Evolutionary conservation across 2,329 filamentous ascomycete genomes (phyloP), one percentile per base, ranked within the genome.

Genomic region (Colletotrichum sidae): DNA sequence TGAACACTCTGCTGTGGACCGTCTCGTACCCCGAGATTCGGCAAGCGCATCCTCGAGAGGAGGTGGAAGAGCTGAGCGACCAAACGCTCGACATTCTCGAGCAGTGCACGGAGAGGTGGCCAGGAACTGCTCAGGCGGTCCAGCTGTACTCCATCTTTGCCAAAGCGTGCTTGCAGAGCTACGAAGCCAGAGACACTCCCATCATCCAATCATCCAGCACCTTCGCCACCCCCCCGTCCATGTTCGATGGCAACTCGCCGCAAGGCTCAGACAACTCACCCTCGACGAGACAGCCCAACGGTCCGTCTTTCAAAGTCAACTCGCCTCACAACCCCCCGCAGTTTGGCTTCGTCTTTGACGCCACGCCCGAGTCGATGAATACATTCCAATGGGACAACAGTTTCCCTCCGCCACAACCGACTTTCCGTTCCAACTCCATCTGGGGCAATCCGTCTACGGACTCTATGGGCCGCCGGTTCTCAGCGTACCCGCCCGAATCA

Each of bases 1-100:
- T 98, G 62, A 97, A 97, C 74, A 94, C 93, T 6, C 86, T 97
- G 54, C 85, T 99, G 1, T 99, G 96, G 96, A 89, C 92, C 2
- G 86, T 97, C 8, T 97, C 94, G 1, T 97, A 97, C 73, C 86
- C 90, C 4, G 91, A 95, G 69, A 90, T 98, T 33, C 90, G 96
- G 50, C 86, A 87, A 58, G 82, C 87, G 15, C 91, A 97, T 74
- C 76, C 85, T 4, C 88, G 90, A 17, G 89, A 93, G 49, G 90
- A 96, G 68, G 90, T 97, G 0, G 89, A 95, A 72, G 83, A 87
- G 34, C 86, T 96, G 69, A 84, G 97, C 47, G 85, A 90, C 52
- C 86, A 89, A 17, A 92, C 92, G 0, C 81, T 97, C 64, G 90
- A 94, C 56, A 91, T 92, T 5, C 90, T 98, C 66, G 86, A 90